Percentiles rank a stretch among this genome's conserved stretches.
phyloP scores from a whole-genome alignment of 148 eudicot genomes.

The Linanthus parryae region DNA sequence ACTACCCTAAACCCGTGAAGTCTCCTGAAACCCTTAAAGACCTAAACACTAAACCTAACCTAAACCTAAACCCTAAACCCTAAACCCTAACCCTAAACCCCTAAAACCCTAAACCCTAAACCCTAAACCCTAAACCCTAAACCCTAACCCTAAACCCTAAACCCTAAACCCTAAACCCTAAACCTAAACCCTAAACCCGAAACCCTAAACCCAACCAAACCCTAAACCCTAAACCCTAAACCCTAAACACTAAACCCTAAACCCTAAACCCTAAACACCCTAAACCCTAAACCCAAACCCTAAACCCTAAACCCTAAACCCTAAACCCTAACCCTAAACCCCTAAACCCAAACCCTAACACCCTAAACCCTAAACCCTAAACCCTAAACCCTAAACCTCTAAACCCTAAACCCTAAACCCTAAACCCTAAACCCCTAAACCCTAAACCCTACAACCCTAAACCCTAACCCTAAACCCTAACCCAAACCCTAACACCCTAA shows the following conservation, averaged over 20 bases:
- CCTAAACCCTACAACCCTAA: slow-evolving; percentile 7
- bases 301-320: slow-evolving; percentile 13
- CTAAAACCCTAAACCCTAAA: slow-evolving; percentile 1
- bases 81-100: slow-evolving; percentile 2
- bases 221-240: slow-evolving; percentile 14
- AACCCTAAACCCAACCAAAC: slow-evolving; percentile 8
- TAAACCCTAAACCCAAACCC: slow-evolving; percentile 8
- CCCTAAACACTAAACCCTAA: slow-evolving; percentile 15
- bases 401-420: slow-evolving; percentile 3
- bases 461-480: slow-evolving; percentile 9
- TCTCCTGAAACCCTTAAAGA: no score
- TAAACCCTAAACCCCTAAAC: slow-evolving; percentile 12
- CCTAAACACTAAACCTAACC: slow-evolving; percentile 5
- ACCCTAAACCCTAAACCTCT: slow-evolving; percentile 9
- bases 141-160: slow-evolving; percentile 10
- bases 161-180: slow-evolving; percentile 10
- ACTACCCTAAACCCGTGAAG: no score
- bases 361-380: slow-evolving; percentile 13
- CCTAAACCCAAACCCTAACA: slow-evolving; percentile 1
- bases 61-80: slow-evolving; percentile 5
- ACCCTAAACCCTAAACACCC: slow-evolving; percentile 12
- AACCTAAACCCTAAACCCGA: slow-evolving; percentile 4
- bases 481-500: slow-evolving; percentile 2
- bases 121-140: slow-evolving; percentile 1
- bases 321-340: slow-evolving; percentile 4